Conservation (phyloP, 768 basidiomycete species). For the Rhizopogon salebrosus region DNA sequence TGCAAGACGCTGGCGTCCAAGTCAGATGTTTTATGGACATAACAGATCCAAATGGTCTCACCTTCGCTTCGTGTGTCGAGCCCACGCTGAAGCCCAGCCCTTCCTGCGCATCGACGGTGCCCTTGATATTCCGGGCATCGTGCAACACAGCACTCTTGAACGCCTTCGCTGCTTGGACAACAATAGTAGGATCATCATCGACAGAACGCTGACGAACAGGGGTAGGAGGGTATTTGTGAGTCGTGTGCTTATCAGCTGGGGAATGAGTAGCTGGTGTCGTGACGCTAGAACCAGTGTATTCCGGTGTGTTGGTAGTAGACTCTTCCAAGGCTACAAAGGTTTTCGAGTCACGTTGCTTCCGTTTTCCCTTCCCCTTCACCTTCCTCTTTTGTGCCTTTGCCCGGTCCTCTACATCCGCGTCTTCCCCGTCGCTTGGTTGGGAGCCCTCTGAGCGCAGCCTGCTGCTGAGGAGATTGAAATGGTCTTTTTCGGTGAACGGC, state of each 20-base stretch:
- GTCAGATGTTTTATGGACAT: not conserved
- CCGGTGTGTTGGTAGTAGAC: constrained; percentile 5
- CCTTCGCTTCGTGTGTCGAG: constrained; percentile 65
- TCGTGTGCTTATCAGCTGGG: not conserved
- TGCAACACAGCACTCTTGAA: constrained; percentile 68
- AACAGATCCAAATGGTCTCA: constrained; percentile 12
- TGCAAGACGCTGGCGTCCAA: constrained; percentile 51
- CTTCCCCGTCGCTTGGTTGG: constrained; percentile 22
- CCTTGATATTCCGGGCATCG: constrained; percentile 67
- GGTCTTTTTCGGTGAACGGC: constrained; percentile 44
- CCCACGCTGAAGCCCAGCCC: constrained; percentile 49
- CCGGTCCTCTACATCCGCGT: constrained; percentile 24
- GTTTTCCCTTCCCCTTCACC: constrained; percentile 28
- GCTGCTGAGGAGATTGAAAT: constrained; percentile 29
- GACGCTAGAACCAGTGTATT: not conserved
- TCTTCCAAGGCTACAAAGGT: constrained; percentile 6
- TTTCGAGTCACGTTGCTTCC: constrained; percentile 6
- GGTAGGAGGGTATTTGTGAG: constrained; percentile 38
- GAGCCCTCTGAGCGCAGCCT: constrained; percentile 23
- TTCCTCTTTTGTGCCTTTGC: constrained; percentile 18
- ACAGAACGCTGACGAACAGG: constrained; percentile 11
- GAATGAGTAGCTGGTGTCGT: constrained; percentile 1
- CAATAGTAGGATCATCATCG: constrained; percentile 33
- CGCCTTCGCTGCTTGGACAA: constrained; percentile 55
- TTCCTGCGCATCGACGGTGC: constrained; percentile 37